Conservation (phyloP, 306 rosid species). For the Dalbergia cochinchinensis region DNA sequence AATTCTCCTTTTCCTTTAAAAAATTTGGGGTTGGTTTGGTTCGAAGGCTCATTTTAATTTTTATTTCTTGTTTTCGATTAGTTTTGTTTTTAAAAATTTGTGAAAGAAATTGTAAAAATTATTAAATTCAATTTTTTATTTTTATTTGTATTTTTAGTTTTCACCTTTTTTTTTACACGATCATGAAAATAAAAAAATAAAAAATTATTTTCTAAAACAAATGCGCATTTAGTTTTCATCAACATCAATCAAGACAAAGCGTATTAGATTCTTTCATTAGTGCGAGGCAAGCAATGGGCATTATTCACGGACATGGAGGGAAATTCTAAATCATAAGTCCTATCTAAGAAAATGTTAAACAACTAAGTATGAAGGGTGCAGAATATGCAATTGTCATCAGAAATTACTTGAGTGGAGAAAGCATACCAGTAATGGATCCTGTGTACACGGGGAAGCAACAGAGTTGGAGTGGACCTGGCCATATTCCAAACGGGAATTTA, state of each 20-base stretch:
- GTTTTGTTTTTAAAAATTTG: no score
- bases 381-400: constrained; percentile 18
- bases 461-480: constrained; percentile 34
- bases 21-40: neutral
- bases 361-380: neutral
- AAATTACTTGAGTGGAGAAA: neutral
- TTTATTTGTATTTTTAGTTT: no score
- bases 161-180: no score
- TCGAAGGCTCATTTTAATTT: no score
- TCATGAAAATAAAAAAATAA: no score
- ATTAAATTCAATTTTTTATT: no score
- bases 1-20: neutral
- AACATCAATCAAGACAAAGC: neutral
- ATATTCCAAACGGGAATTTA: constrained; percentile 35
- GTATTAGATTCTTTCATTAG: constrained; percentile 24
- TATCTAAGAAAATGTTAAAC: neutral
- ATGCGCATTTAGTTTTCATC: neutral
- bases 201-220: no score
- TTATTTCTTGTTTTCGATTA: no score
- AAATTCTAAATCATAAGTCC: neutral
- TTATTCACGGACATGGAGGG: neutral
- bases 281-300: neutral
- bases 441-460: neutral
- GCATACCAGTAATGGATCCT: neutral
- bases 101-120: no score